Base-by-base conservation (phyloP, 139 green algal genomes). In the Coelastrella sp. region DNA sequence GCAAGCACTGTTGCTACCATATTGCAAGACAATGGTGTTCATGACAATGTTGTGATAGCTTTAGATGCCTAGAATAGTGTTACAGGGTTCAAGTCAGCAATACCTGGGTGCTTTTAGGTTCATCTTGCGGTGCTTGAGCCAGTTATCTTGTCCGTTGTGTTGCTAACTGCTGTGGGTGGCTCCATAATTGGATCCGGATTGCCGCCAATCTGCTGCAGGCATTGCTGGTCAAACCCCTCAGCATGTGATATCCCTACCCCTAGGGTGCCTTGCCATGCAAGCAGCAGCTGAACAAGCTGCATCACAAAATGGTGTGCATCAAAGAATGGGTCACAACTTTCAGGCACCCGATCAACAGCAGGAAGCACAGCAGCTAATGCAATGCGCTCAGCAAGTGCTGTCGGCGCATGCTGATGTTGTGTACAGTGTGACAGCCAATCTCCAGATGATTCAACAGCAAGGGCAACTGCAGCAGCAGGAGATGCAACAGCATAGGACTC, bases 401-500 rank as follows among this genome's bases (percentile, higher is more conserved):
- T 35, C 34, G 7, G 37, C 35, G 15, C 75, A 82, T 40, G 53
- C 75, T 32, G 17, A 23, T 23, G 51, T 45, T 8, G 9, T 63
- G 38, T 9, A 43, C 7, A 11, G 11, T 40, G 53, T 82, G 11
- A n/a, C 13, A 37, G 19, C 17, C 17, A 43, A 23, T 23, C 4
- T 82, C n/a, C n/a, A n/a, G n/a, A 66, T 27, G 15, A 45, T 6
- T 43, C 40, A 51, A 41, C n/a, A 72, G 25, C 63, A 51, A 37
- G 13, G 53, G 67, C 67, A 62, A 23, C 13, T 15, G 69, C 69
- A 78, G 69, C n/a, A 81, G 32, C 50, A 81, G 71, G 38, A 79
- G 71, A 43, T 62, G 25, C 71, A 79, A 48, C 68, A 62, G 38
- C 68, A n/a, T n/a, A n/a, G n/a, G n/a, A n/a, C n/a, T n/a, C n/a